Evolutionary conservation across 2,329 filamentous ascomycete species (phyloP).

Genomic region (Ophiobolus disseminans): DNA sequence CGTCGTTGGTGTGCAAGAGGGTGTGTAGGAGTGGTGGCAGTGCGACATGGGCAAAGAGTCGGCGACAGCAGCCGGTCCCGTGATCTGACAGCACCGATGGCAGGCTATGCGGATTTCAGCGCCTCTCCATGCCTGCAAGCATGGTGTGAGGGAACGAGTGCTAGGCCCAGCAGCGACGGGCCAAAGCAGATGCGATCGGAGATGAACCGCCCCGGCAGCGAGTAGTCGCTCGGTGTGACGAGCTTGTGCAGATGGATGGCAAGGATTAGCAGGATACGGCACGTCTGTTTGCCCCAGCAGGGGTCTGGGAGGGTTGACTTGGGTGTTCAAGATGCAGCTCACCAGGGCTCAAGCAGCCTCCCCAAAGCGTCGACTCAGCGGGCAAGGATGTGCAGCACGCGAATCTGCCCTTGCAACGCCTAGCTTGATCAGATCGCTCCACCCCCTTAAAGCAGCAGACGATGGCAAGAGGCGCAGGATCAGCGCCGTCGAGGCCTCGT

Average conservation of each 20-base stretch:
- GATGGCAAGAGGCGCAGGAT: conserved; percentile 8
- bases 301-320: conserved; percentile 17
- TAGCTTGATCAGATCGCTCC: conserved; percentile 27
- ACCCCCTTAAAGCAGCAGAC: conserved; percentile 15
- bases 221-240: conserved; percentile 34
- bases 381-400: conserved; percentile 33
- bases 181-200: conserved; percentile 49
- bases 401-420: conserved; percentile 25
- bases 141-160: conserved; percentile 34
- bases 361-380: conserved; percentile 20
- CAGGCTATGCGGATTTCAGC: conserved; percentile 27
- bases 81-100: conserved; percentile 33
- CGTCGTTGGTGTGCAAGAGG: conserved; percentile 19
- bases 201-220: conserved; percentile 43
- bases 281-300: conserved; percentile 27
- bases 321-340: conserved; percentile 21
- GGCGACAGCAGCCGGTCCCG: conserved; percentile 32
- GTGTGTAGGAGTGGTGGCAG: conserved; percentile 19
- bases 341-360: conserved; percentile 7
- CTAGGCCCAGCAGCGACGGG: conserved; percentile 24
- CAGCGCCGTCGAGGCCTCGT: conserved; percentile 9
- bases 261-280: conserved; percentile 22
- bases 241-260: conserved; percentile 23
- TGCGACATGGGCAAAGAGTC: conserved; percentile 31
- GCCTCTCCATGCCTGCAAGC: conserved; percentile 27